Conservation (phyloP, 1,284 basidiomycete species). For the Tilletia setariae region DNA sequence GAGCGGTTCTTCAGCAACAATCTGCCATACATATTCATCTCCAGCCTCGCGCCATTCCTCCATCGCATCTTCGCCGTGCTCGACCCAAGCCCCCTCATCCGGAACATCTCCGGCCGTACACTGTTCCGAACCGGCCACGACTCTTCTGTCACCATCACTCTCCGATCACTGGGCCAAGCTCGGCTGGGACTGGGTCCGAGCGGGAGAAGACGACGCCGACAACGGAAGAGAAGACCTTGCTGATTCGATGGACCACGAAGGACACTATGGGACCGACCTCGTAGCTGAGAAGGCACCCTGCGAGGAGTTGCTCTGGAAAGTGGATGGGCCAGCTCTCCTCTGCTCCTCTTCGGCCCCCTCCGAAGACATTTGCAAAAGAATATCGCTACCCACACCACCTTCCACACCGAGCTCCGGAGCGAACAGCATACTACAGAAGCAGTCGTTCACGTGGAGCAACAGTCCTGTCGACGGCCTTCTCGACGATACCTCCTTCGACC, state of each 20-base stretch:
- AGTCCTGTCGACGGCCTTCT: not conserved
- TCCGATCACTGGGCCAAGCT: not conserved
- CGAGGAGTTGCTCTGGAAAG: not conserved
- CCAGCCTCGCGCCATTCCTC: not conserved
- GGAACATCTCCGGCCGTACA: not conserved
- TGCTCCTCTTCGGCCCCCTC: not conserved
- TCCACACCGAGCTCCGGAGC: not conserved
- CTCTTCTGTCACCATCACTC: not conserved
- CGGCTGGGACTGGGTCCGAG: conserved; percentile 12
- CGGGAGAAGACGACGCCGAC: not conserved
- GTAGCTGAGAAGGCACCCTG: not conserved
- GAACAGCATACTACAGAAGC: not conserved
- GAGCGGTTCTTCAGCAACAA: not conserved
- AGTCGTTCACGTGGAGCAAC: not conserved
- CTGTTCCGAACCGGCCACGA: not conserved
- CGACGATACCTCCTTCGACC: not conserved
- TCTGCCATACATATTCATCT: not conserved
- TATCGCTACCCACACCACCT: not conserved
- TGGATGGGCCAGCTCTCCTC: not conserved
- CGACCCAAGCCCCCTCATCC: not conserved
- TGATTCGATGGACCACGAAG: not conserved
- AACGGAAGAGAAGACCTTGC: not conserved
- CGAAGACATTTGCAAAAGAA: not conserved
- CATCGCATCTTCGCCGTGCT: not conserved
- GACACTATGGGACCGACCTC: not conserved